Evolutionary conservation across 2,329 filamentous ascomycete genomes (phyloP).

Genomic region (Daldinia sp.): DNA sequence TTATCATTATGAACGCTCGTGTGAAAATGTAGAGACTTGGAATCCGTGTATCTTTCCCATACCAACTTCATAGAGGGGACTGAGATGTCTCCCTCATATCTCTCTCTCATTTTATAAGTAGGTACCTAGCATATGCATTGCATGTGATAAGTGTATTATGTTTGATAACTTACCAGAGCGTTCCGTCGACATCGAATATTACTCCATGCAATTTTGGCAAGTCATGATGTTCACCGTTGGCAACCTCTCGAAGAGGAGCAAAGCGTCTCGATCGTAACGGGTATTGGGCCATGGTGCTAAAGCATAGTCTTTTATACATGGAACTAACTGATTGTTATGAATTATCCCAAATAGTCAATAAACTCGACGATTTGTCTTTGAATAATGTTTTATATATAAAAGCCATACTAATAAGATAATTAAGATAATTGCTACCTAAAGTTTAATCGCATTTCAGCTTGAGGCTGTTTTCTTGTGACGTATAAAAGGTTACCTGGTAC

Average conservation of each 20-base stretch:
- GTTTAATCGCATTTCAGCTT: constrained; percentile 12
- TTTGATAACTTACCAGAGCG: constrained; percentile 77
- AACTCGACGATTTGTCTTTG: background rate
- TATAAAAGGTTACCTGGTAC: constrained; percentile 19
- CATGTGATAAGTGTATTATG: background rate
- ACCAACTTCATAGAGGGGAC: too few species aligned
- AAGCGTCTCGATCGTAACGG: constrained; percentile 60
- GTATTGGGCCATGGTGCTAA: constrained; percentile 58
- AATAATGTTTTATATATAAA: background rate
- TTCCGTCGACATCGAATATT: constrained; percentile 96
- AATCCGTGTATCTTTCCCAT: background rate
- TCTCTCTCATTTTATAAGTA: background rate
- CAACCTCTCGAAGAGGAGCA: constrained; percentile 64
- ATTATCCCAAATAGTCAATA: background rate
- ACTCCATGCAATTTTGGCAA: constrained; percentile 67
- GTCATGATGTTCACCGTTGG: constrained; percentile 49
- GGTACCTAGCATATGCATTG: background rate
- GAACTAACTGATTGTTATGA: constrained; percentile 18
- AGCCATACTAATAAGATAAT: background rate
- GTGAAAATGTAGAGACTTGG: background rate
- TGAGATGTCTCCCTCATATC: background rate
- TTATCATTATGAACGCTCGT: background rate
- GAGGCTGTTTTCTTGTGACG: constrained; percentile 13
- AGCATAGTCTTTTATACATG: constrained; percentile 51
- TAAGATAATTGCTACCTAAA: constrained; percentile 7